A percentile compares a stretch with the other conserved stretches of the same genome.
These are phyloP conservation scores for Taphrina pruni DNA, from an alignment of 1,139 yeast genomes.

Conservation along the genomic window DNA sequence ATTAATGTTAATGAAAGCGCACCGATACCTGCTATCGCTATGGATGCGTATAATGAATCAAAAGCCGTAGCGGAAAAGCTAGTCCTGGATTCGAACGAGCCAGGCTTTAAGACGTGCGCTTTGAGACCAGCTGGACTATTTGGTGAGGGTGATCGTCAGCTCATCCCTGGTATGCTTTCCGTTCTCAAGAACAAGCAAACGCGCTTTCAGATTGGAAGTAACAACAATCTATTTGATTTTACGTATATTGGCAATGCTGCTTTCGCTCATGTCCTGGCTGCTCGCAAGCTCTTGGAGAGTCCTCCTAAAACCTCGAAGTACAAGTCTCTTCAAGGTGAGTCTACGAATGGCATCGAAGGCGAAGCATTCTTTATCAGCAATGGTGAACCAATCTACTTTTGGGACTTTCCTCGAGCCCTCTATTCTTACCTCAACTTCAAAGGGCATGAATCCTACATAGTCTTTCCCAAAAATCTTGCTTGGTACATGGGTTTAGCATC, in stretches of 20 bases:
- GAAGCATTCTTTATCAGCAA: conserved; percentile 89
- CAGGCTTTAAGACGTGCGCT: conserved; percentile 75
- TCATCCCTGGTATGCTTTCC: conserved; percentile 87
- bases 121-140: conserved; percentile 97
- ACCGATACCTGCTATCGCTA: conserved; percentile 86
- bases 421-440: conserved; percentile 78
- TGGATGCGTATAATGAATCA: conserved; percentile 97
- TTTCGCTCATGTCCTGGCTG: conserved; percentile 92
- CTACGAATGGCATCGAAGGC: conserved; percentile 66
- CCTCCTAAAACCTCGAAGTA: conserved; percentile 47
- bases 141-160: conserved; percentile 98
- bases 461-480: conserved; percentile 74
- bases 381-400: conserved; percentile 92
- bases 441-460: conserved; percentile 83
- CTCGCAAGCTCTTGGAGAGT: conserved; percentile 65
- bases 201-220: conserved; percentile 91
- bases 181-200: conserved; percentile 87
- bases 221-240: conserved; percentile 92
- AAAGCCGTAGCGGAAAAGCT: conserved; percentile 84
- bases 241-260: conserved; percentile 99
- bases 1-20: conserved; percentile 86
- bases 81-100: conserved; percentile 67
- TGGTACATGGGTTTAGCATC: conserved; percentile 79
- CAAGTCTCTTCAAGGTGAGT: neutral
- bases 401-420: conserved; percentile 95